Evolutionary conservation across 163 green algal species (phyloP).

Genomic region (Chlorella variabilis): DNA sequence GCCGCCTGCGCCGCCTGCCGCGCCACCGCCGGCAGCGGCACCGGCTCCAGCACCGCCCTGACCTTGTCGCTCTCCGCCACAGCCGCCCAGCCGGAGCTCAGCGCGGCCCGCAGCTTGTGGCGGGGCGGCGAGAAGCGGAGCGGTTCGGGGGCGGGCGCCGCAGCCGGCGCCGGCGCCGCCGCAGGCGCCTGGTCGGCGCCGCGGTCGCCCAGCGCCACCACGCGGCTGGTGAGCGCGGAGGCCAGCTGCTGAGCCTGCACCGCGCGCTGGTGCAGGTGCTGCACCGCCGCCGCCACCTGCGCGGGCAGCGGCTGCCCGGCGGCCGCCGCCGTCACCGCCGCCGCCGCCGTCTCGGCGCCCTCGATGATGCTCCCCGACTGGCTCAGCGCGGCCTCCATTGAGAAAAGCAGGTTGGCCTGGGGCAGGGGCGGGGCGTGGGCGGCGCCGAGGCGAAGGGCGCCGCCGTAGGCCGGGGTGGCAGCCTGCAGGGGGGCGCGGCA

Average conservation of each 20-base stretch:
- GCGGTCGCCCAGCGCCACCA: background rate
- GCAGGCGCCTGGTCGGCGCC: background rate
- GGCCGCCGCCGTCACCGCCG: slow-evolving; percentile 1
- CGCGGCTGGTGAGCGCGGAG: background rate
- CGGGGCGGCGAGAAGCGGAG: slow-evolving; percentile 10
- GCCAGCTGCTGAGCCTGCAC: slow-evolving; percentile 18
- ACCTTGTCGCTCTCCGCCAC: slow-evolving; percentile 10
- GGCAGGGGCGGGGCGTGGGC: background rate
- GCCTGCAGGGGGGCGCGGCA: background rate
- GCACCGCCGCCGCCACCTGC: background rate
- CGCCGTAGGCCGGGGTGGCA: background rate
- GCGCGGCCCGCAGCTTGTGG: background rate
- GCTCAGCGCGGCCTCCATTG: slow-evolving; percentile 16
- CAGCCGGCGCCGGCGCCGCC: too few relatives aligned
- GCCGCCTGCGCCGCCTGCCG: background rate
- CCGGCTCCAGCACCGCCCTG: background rate
- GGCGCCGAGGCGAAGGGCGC: background rate
- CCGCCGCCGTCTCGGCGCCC: slow-evolving; percentile 10
- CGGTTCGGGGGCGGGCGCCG: background rate
- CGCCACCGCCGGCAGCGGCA: slow-evolving; percentile 24
- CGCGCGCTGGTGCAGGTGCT: background rate
- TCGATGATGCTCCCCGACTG: slow-evolving; percentile 5
- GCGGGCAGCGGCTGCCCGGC: slow-evolving; percentile 23
- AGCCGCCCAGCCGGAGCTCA: background rate
- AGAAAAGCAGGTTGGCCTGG: slow-evolving; percentile 29